A percentile compares a stretch with the other conserved stretches of the same genome.
Evolutionary conservation across 805 yeast genomes (phyloP).

Genomic region (Ogataea corticis): DNA sequence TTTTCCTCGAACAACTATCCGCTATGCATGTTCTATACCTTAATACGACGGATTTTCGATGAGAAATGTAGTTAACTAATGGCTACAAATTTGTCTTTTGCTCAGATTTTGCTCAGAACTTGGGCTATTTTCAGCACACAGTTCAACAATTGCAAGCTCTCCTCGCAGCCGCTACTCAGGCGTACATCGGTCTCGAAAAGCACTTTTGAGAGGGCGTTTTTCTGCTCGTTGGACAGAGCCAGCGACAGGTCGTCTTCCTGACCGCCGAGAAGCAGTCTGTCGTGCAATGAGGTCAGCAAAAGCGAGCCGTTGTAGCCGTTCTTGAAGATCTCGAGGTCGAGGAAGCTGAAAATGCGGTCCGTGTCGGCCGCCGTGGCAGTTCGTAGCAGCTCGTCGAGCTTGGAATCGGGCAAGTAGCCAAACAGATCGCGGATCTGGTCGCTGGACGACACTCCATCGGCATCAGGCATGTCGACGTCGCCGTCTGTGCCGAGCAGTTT

Average conservation of each 20-base stretch:
- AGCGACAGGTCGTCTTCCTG: constrained; percentile 40
- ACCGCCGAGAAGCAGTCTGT: constrained; percentile 27
- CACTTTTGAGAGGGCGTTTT: constrained; percentile 61
- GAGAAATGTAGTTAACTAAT: neutral
- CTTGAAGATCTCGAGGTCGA: constrained; percentile 30
- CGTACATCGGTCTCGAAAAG: constrained; percentile 75
- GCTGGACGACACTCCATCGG: constrained; percentile 8
- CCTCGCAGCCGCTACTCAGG: constrained; percentile 84
- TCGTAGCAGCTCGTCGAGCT: constrained; percentile 20
- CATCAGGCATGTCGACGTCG: constrained; percentile 34
- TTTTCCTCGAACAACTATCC: neutral
- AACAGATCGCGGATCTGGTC: constrained; percentile 33
- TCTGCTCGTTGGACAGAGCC: constrained; percentile 59
- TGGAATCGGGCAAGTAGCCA: constrained; percentile 32
- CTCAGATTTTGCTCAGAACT: constrained; percentile 29
- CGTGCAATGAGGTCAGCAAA: constrained; percentile 34
- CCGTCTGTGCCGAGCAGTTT: constrained; percentile 44
- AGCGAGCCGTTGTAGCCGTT: constrained; percentile 36
- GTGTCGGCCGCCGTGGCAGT: constrained; percentile 24
- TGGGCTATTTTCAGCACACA: constrained; percentile 55
- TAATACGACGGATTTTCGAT: neutral
- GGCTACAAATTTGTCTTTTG: too few species aligned
- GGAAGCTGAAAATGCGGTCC: constrained; percentile 26
- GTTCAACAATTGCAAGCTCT: constrained; percentile 77
- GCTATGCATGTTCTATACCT: neutral